Evolutionary conservation across 345 rosid species (phyloP).

Genomic region (Crucihimalaya himalaica): DNA sequence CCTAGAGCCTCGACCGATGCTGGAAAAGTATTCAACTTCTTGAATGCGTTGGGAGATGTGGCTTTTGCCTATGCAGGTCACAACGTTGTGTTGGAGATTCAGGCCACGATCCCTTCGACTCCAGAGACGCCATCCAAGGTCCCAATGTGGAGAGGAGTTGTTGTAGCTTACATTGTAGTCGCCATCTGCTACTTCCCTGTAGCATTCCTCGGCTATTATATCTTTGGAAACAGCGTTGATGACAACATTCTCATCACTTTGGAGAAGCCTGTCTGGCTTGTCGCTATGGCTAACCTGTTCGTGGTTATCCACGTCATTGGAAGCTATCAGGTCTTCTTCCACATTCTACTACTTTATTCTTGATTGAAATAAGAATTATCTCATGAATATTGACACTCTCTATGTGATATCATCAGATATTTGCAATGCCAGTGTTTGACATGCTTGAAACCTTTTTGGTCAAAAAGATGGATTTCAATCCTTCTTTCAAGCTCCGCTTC

Average conservation of each 20-base stretch:
- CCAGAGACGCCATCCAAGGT: constrained; percentile 78
- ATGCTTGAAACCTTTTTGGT: constrained; percentile 74
- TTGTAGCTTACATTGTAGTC: constrained; percentile 73
- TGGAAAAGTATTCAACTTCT: constrained; percentile 55
- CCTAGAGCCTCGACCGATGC: constrained; percentile 44
- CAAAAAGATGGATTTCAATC: constrained; percentile 50
- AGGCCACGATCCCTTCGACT: constrained; percentile 89
- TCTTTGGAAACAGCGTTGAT: constrained; percentile 61
- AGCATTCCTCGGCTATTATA: constrained; percentile 61
- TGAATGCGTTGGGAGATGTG: constrained; percentile 71
- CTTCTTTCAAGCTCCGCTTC: constrained; percentile 60
- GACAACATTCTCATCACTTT: constrained; percentile 76
- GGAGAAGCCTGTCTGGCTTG: constrained; percentile 70
- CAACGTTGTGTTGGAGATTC: constrained; percentile 85
- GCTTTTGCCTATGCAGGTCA: constrained; percentile 98
- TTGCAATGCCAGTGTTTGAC: constrained; percentile 88
- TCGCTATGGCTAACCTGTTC: constrained; percentile 79
- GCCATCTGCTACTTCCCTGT: constrained; percentile 94
- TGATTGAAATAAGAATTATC: background rate
- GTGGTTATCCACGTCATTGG: constrained; percentile 86
- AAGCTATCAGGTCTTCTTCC: constrained; percentile 70
- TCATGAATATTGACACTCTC: background rate
- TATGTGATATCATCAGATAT: constrained; percentile 49
- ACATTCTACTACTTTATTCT: background rate
- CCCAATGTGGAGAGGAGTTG: constrained; percentile 90